Evolutionary conservation across 805 yeast genomes (phyloP).

Genomic region (Myxozyma kluyveri): DNA sequence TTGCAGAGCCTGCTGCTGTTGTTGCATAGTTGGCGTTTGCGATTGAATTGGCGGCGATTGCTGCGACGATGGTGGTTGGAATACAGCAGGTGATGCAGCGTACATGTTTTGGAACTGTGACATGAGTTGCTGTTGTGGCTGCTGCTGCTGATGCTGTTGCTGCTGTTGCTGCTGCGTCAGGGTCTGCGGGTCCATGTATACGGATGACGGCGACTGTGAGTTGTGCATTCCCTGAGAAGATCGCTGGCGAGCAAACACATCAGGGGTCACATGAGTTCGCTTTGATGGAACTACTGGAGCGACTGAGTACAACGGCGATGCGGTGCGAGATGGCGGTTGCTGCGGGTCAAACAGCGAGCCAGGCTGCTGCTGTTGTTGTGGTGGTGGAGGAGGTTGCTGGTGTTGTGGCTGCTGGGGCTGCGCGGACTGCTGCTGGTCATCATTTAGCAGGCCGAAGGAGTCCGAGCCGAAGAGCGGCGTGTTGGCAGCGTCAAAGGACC

Average conservation of each 20-base stretch:
- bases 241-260: conserved; percentile 4
- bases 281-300: conserved; percentile 18
- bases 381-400: conserved; percentile 12
- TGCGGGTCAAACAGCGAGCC: not conserved
- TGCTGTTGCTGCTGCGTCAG: conserved; percentile 37
- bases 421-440: conserved; percentile 4
- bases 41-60: not conserved
- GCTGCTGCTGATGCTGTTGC: conserved; percentile 38
- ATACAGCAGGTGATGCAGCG: not conserved
- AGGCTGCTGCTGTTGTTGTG: conserved; percentile 3
- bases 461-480: not conserved
- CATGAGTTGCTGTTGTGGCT: conserved; percentile 30
- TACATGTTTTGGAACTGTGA: not conserved
- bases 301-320: conserved; percentile 21
- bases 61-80: not conserved
- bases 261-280: conserved; percentile 10
- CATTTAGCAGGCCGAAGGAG: not conserved
- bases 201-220: conserved; percentile 3
- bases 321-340: conserved; percentile 12
- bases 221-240: conserved; percentile 1
- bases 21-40: not conserved
- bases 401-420: conserved; percentile 16
- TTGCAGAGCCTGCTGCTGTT: not conserved
- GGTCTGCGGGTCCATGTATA: conserved; percentile 29
- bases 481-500: not conserved